Evolutionary conservation across 257 asterid species (phyloP), one percentile per base, ranked within the genome.

Genomic region (Thymus mandschuricus): DNA sequence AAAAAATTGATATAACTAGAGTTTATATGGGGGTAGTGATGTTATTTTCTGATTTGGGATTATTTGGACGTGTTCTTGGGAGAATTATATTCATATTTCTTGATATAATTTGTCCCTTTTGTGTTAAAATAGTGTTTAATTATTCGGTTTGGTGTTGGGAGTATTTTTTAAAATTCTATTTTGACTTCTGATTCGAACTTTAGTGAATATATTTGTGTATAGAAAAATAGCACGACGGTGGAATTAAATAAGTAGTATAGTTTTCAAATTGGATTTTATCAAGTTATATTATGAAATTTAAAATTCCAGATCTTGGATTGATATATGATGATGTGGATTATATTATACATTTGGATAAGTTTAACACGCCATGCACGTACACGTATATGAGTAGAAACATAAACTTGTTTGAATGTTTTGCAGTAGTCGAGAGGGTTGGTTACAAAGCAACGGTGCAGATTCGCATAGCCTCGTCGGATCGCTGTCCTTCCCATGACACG

Each of bases 401-500:
- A 38, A 38, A 49, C n/a, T 52, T 15, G 28, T 59, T 33, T 64
- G 12, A 44, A 44, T 28, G 8, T 2, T 80, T 74, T 67, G 56
- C 73, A 87, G 97, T 73, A 76, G 86, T 78, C 78, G 95, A 79
- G 96, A 91, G 68, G 87, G 82, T 13, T 89, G 96, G 97, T 49
- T 81, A 60, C 96, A 87, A 66, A 70, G 76, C 52, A 85, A 78
- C 62, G 75, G 79, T 3, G 79, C 78, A 43, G 96, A 88, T 43
- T 62, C 82, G 54, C 87, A 79, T 54, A 79, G 78, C 70, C 84
- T 80, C 61, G 74, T 82, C 69, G 78, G 88, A 68, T 80, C 88
- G 7, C 80, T 86, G 55, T 70, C 86, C 9, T 80, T 84, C 50
- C 97, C 91, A 21, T 78, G 84, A 75, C 84, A 85, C 1, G 6